Evolutionary conservation across 169 alveolate species (phyloP).

Genomic region (Cryptosporidium bovis): DNA sequence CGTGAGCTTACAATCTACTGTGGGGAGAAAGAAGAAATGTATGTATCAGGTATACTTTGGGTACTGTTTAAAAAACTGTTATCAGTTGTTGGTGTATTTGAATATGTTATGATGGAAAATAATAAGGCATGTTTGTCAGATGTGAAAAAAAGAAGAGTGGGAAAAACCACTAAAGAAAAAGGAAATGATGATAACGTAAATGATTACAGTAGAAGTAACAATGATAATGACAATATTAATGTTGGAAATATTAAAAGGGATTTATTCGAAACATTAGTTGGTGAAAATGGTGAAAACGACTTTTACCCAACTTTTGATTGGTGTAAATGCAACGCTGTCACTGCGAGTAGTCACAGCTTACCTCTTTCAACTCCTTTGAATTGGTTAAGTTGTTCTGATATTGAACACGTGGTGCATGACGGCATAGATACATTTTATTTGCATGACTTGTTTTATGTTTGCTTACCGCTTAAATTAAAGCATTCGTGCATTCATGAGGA

Average conservation of each 20-base stretch:
- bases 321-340: constrained; percentile 47
- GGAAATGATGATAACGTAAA: too few species aligned
- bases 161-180: too few species aligned
- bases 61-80: constrained; percentile 40
- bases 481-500: constrained; percentile 68
- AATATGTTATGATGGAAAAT: not conserved
- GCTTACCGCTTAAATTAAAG: constrained; percentile 50
- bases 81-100: constrained; percentile 16
- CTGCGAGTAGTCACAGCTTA: constrained; percentile 55
- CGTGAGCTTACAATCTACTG: constrained; percentile 36
- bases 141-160: not conserved
- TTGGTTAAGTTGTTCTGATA: constrained; percentile 66
- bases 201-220: too few species aligned
- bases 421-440: constrained; percentile 19
- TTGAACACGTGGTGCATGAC: constrained; percentile 51
- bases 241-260: not conserved
- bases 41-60: constrained; percentile 1
- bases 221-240: not conserved
- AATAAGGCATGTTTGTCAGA: not conserved
- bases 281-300: not conserved
- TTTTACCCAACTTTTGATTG: not conserved
- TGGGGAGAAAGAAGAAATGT: constrained; percentile 24
- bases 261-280: not conserved
- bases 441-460: constrained; percentile 64
- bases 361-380: constrained; percentile 65